phyloP scores from a whole-genome alignment of 129 eudicot genomes.

The Escallonia rubra region DNA sequence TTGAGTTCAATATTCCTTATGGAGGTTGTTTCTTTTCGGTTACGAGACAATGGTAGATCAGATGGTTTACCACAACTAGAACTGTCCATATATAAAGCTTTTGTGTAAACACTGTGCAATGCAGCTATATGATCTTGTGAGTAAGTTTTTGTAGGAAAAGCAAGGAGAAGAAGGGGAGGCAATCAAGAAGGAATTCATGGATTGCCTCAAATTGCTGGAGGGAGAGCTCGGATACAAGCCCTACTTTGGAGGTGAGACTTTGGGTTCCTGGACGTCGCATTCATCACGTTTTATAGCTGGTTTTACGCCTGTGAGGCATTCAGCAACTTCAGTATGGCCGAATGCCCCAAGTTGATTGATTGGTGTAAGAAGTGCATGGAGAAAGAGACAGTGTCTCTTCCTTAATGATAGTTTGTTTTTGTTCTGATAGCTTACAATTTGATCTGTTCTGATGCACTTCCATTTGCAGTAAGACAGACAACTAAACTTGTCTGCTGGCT shows the following conservation, averaged over 20 bases:
- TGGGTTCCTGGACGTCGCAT: constrained; percentile 35
- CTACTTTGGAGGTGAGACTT: constrained; percentile 46
- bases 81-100: too few relatives aligned
- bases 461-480: too few relatives aligned
- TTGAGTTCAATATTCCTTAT: too few relatives aligned
- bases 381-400: constrained; percentile 28
- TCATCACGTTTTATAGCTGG: constrained; percentile 42
- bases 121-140: constrained; percentile 33
- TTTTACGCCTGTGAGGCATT: constrained; percentile 38
- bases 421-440: too few relatives aligned
- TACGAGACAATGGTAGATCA: too few relatives aligned
- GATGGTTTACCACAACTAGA: too few relatives aligned
- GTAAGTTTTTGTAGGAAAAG: constrained; percentile 9
- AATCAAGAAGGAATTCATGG: constrained; percentile 32
- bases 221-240: constrained; percentile 48
- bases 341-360: constrained; percentile 41
- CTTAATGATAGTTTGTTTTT: too few relatives aligned
- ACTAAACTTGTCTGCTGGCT: too few relatives aligned
- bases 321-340: constrained; percentile 34
- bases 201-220: constrained; percentile 30
- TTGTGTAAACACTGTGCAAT: not conserved
- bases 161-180: constrained; percentile 31
- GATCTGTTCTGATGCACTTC: too few relatives aligned
- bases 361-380: constrained; percentile 51
- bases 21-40: too few relatives aligned